These are phyloP conservation scores for Tulasnella sp. DNA, from an alignment of 768 basidiomycete genomes.

Conservation along the genomic window DNA sequence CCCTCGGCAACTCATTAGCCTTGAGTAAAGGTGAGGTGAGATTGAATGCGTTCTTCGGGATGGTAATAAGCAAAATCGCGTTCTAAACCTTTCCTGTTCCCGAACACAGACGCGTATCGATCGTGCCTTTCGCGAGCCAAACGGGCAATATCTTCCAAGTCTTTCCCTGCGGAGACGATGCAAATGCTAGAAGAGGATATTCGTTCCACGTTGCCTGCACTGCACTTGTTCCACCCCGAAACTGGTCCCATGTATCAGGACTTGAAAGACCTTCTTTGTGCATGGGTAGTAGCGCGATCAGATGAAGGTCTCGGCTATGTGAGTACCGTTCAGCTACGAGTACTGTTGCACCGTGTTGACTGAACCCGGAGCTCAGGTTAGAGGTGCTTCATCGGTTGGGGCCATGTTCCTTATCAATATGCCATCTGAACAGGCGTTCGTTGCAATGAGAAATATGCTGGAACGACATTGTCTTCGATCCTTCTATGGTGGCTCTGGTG, in stretches of 20 bases:
- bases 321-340: conserved; percentile 6
- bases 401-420: conserved; percentile 84
- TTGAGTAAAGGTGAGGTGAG: conserved; percentile 64
- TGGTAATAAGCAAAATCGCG: background rate
- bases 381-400: conserved; percentile 43
- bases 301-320: conserved; percentile 77
- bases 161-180: conserved; percentile 58
- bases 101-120: conserved; percentile 55
- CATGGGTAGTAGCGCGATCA: conserved; percentile 79
- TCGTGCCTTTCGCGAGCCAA: conserved; percentile 66
- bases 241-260: conserved; percentile 75
- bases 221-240: conserved; percentile 72
- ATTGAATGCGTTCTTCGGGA: background rate
- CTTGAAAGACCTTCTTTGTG: conserved; percentile 72
- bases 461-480: conserved; percentile 78
- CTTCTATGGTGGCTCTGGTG: conserved; percentile 65
- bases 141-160: conserved; percentile 53
- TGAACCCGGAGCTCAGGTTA: conserved; percentile 19
- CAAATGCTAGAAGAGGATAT: conserved; percentile 69
- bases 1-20: conserved; percentile 76
- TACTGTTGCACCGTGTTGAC: background rate
- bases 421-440: conserved; percentile 62
- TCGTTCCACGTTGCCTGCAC: conserved; percentile 56
- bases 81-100: background rate
- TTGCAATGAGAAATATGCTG: conserved; percentile 76